Evolutionary conservation across 257 asterid genomes (phyloP).

Genomic region (Orobanche coerulescens): DNA sequence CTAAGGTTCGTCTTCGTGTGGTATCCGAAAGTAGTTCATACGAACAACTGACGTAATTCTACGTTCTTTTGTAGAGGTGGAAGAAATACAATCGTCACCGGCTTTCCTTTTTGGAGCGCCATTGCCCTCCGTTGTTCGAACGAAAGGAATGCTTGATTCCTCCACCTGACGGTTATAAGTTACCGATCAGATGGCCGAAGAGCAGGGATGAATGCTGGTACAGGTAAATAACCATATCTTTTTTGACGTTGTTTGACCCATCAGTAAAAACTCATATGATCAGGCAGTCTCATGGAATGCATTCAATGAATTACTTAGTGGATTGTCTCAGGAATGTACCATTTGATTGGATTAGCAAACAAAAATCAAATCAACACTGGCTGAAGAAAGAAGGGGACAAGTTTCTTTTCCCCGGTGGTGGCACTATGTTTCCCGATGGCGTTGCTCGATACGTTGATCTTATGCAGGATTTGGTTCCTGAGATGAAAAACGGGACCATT

Average conservation of each 20-base stretch:
- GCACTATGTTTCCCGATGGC: slow-evolving; percentile 43
- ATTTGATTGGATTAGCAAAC: slow-evolving; percentile 46
- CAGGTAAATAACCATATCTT: not conserved
- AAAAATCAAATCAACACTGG: slow-evolving; percentile 52
- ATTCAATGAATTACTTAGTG: too few relatives aligned
- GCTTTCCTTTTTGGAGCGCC: slow-evolving; percentile 41
- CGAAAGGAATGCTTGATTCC: slow-evolving; percentile 77
- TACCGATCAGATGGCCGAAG: slow-evolving; percentile 84
- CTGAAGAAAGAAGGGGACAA: slow-evolving; percentile 50
- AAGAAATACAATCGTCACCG: not conserved
- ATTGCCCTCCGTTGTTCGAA: slow-evolving; percentile 79
- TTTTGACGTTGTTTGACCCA: too few relatives aligned
- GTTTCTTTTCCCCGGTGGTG: slow-evolving; percentile 52
- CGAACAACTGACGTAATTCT: not conserved
- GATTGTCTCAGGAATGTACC: slow-evolving; percentile 47
- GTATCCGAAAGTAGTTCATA: not conserved
- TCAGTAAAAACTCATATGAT: slow-evolving; percentile 70
- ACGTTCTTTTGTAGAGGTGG: not conserved
- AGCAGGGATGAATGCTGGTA: slow-evolving; percentile 27
- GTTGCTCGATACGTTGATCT: slow-evolving; percentile 28
- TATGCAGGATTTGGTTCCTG: slow-evolving; percentile 42
- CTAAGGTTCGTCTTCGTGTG: not conserved
- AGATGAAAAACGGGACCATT: slow-evolving; percentile 43
- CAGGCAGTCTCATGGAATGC: too few relatives aligned
- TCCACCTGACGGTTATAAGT: slow-evolving; percentile 78